Evolutionary conservation across 148 eudicot species (phyloP).

Genomic region (Vaccinium darrowii): DNA sequence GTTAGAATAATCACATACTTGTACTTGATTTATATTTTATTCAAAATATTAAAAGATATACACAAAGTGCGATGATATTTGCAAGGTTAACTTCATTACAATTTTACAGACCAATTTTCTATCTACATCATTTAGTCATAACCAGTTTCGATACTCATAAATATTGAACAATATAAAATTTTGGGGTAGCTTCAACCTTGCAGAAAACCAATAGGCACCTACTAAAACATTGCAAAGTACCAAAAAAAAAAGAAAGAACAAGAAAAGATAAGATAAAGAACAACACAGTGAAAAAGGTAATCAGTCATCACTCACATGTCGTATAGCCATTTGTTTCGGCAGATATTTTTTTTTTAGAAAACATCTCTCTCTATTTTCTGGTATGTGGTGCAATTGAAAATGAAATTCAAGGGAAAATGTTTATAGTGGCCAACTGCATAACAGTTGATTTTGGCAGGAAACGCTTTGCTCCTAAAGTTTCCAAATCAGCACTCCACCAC

Average conservation of each 20-base stretch:
- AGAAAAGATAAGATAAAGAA: background rate
- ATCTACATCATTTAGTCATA: background rate
- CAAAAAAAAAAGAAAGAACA: background rate
- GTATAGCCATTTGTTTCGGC: background rate
- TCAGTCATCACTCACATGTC: background rate
- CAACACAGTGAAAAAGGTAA: background rate
- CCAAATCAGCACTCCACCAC: background rate
- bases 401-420: background rate
- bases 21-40: background rate
- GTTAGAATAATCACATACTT: background rate
- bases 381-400: background rate
- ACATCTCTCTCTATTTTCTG: no score
- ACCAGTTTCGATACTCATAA: background rate
- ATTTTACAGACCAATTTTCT: background rate
- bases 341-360: background rate
- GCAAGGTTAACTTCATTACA: background rate
- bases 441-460: no score
- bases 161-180: background rate
- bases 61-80: background rate
- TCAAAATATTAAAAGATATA: background rate
- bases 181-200: background rate
- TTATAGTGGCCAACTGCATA: no score
- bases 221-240: background rate
- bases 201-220: background rate
- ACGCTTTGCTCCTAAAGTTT: background rate